Percentiles rank a stretch among this genome's conserved stretches.
phyloP scores from a whole-genome alignment of 768 basidiomycete species.

The Lactifluus pinguis region DNA sequence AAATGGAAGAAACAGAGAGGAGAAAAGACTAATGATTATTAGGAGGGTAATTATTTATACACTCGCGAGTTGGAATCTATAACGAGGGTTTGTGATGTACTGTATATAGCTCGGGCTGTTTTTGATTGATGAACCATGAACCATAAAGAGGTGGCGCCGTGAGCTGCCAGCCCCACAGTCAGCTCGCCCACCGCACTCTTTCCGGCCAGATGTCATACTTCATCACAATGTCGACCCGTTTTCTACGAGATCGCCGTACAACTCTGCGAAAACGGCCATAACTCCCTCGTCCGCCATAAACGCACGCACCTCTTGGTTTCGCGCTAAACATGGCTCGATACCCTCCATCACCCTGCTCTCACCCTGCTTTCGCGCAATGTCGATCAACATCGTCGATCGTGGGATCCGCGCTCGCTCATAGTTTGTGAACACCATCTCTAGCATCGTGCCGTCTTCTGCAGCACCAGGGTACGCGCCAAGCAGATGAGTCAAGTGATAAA shows the following conservation, averaged over 20 bases:
- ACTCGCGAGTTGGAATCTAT: too few species aligned
- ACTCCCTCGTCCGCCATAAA: constrained; percentile 15
- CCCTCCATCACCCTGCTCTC: constrained; percentile 30
- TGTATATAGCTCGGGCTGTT: not conserved
- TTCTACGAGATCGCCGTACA: constrained; percentile 5
- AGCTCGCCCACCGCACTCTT: not conserved
- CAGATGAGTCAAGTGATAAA: constrained; percentile 29
- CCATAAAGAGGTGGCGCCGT: not conserved
- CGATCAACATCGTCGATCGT: constrained; percentile 30
- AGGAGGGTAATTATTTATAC: too few species aligned
- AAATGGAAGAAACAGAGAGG: not conserved
- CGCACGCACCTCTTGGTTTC: constrained; percentile 24
- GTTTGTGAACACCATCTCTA: constrained; percentile 27
- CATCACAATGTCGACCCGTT: not conserved
- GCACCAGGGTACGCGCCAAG: constrained; percentile 24
- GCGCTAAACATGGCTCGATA: constrained; percentile 24
- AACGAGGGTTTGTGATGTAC: not conserved
- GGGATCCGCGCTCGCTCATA: constrained; percentile 31
- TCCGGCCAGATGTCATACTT: not conserved
- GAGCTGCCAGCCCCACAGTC: not conserved
- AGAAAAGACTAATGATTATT: too few species aligned
- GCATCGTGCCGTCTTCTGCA: constrained; percentile 21
- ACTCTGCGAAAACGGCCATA: constrained; percentile 1
- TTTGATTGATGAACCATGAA: not conserved
- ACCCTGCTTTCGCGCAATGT: constrained; percentile 28